Evolutionary conservation across 352 stramenopile species (phyloP).

Genomic region (Phytophthora ohioensis): DNA sequence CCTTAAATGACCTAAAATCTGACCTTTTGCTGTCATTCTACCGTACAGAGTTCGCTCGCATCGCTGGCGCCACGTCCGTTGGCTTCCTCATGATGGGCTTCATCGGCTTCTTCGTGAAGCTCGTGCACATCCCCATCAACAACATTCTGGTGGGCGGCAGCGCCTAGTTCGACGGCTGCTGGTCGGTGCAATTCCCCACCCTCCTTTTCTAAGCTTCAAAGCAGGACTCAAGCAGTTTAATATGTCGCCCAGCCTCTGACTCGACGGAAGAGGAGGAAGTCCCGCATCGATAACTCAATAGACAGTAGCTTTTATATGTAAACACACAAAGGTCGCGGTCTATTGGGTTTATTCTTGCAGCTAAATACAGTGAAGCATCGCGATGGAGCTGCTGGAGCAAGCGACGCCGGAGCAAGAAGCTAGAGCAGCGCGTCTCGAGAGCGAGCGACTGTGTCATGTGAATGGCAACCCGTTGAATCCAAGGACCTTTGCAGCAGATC

Average conservation of each 20-base stretch:
- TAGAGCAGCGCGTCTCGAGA: constrained; percentile 40
- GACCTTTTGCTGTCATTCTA: constrained; percentile 6
- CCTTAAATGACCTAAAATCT: neutral
- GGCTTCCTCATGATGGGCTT: constrained; percentile 99
- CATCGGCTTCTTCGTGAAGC: constrained; percentile 99
- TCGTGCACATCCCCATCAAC: constrained; percentile 99
- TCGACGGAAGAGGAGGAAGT: constrained; percentile 11
- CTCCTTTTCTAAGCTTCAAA: neutral
- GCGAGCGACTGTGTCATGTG: constrained; percentile 40
- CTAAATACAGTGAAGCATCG: constrained; percentile 11
- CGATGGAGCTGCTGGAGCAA: constrained; percentile 43
- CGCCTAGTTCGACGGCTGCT: constrained; percentile 56
- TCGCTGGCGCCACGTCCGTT: constrained; percentile 95
- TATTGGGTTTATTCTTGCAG: constrained; percentile 4
- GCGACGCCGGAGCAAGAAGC: constrained; percentile 39
- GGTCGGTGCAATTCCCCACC: neutral
- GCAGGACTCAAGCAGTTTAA: constrained; percentile 7
- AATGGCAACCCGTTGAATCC: constrained; percentile 57
- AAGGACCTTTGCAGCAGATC: constrained; percentile 42
- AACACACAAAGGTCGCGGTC: constrained; percentile 1
- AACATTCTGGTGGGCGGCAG: constrained; percentile 98
- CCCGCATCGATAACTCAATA: constrained; percentile 40
- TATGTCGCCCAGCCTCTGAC: constrained; percentile 17
- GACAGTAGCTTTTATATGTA: constrained; percentile 48
- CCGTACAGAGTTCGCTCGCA: constrained; percentile 94